Conservation (phyloP, 1,139 yeast genomes). For the Nakaseomyces nivariensis region DNA sequence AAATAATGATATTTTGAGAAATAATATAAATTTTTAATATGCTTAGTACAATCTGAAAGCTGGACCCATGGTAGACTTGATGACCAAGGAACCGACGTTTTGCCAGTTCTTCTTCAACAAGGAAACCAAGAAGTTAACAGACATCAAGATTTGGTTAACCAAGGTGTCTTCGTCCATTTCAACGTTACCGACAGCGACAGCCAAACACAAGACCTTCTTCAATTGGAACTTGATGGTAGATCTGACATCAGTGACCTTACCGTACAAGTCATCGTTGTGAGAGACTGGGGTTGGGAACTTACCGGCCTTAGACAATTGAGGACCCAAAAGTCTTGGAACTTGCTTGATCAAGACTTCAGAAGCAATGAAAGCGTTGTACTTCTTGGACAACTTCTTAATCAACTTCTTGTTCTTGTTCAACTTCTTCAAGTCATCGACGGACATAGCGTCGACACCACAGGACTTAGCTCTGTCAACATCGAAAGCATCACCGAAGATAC, state of each 20-base stretch:
- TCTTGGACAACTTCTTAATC: slow-evolving; percentile 99
- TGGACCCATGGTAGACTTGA: slow-evolving; percentile 99
- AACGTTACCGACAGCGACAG: slow-evolving; percentile 97
- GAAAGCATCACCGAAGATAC: slow-evolving; percentile 99
- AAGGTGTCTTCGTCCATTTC: slow-evolving; percentile 96
- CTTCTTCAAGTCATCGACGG: slow-evolving; percentile 99
- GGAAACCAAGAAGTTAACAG: slow-evolving; percentile 98
- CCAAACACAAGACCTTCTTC: slow-evolving; percentile 91
- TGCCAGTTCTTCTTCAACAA: slow-evolving; percentile 99
- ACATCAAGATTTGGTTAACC: slow-evolving; percentile 97
- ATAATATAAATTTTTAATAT: background rate
- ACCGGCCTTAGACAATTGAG: slow-evolving; percentile 99
- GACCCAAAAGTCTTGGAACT: slow-evolving; percentile 99
- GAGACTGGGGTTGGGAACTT: slow-evolving; percentile 99
- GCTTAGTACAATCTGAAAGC: slow-evolving; percentile 96
- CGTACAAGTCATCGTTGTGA: slow-evolving; percentile 95
- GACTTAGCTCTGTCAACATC: slow-evolving; percentile 99
- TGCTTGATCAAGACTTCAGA: slow-evolving; percentile 99
- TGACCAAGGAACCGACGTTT: slow-evolving; percentile 98
- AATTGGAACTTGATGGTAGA: slow-evolving; percentile 99
- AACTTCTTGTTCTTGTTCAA: slow-evolving; percentile 99
- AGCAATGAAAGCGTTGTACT: slow-evolving; percentile 99
- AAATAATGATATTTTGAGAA: too few relatives aligned
- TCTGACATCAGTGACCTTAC: slow-evolving; percentile 94
- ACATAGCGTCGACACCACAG: slow-evolving; percentile 98